Percentiles rank a stretch among this genome's conserved stretches.
Evolutionary conservation across 2,329 filamentous ascomycete species (phyloP).

Genomic region (Sclerotinia subarctica): DNA sequence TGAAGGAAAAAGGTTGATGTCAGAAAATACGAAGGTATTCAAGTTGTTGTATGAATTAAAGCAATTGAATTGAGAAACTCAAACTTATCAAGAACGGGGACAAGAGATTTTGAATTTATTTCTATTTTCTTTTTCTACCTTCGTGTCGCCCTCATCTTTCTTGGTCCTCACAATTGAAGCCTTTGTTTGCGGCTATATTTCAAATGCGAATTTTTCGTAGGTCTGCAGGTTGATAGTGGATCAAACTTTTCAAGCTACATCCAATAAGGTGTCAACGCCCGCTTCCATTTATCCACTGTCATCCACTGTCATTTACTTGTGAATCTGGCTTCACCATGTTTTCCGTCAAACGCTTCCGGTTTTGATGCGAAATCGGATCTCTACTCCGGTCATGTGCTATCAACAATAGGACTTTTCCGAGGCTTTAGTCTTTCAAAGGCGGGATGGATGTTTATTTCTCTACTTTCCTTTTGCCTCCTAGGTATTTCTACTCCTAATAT

Average conservation of each 20-base stretch:
- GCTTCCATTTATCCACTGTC: not conserved
- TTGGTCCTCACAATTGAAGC: not conserved
- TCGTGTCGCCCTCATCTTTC: not conserved
- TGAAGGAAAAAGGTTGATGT: too few species aligned
- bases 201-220: constrained; percentile 15
- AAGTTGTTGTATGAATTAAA: not conserved
- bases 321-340: not conserved
- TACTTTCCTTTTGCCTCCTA: too few species aligned
- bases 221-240: constrained; percentile 12
- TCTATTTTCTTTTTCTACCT: not conserved
- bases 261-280: not conserved
- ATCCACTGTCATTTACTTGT: not conserved
- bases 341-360: constrained; percentile 8
- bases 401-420: not conserved
- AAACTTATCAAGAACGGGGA: not conserved
- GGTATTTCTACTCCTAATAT: not conserved
- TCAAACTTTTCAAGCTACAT: too few species aligned
- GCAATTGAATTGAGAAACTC: not conserved
- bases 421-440: not conserved
- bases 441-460: not conserved
- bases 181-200: constrained; percentile 13
- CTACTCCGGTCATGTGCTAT: not conserved
- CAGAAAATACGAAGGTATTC: not conserved
- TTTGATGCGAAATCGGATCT: not conserved
- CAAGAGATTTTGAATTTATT: not conserved